Percentiles rank a stretch among this genome's conserved stretches.
These are phyloP conservation scores for Trichoderma gracile DNA, from an alignment of 2,329 filamentous ascomycete genomes.

Conservation along the genomic window DNA sequence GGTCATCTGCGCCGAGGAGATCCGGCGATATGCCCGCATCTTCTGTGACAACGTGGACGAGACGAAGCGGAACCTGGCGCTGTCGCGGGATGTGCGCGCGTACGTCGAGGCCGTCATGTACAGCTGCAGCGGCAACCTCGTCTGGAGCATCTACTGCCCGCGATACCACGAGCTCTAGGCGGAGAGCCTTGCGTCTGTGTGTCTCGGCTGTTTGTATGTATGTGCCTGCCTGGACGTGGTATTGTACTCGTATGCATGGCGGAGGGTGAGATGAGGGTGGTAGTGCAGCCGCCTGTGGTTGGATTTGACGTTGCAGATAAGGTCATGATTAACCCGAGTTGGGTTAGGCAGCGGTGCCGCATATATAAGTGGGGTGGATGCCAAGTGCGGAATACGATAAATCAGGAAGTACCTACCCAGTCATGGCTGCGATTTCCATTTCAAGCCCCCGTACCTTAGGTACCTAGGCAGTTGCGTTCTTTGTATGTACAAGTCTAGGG, in stretches of 20 bases:
- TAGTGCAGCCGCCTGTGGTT: not conserved
- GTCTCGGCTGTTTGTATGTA: not conserved
- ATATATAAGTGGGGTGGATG: too few species aligned
- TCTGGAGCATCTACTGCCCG: constrained; percentile 11
- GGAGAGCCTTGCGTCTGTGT: not conserved
- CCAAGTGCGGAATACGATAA: not conserved
- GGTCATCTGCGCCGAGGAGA: constrained; percentile 4
- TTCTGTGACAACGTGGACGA: not conserved
- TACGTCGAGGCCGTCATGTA: constrained; percentile 8
- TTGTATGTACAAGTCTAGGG: too few species aligned
- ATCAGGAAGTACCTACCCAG: too few species aligned
- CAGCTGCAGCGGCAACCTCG: constrained; percentile 6
- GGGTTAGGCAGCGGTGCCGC: too few species aligned
- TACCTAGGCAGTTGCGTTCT: too few species aligned
- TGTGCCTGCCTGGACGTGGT: not conserved
- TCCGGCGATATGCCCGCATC: not conserved
- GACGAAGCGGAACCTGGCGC: constrained; percentile 1
- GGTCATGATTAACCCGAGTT: too few species aligned
- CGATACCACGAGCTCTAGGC: not conserved
- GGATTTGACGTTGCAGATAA: not conserved
- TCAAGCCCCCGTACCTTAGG: too few species aligned
- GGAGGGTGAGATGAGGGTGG: constrained; percentile 1
- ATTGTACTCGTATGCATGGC: not conserved
- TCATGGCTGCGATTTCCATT: too few species aligned
- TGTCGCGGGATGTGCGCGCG: not conserved